Conservation (phyloP, 306 rosid genomes). For the Cicer cuneatum region DNA sequence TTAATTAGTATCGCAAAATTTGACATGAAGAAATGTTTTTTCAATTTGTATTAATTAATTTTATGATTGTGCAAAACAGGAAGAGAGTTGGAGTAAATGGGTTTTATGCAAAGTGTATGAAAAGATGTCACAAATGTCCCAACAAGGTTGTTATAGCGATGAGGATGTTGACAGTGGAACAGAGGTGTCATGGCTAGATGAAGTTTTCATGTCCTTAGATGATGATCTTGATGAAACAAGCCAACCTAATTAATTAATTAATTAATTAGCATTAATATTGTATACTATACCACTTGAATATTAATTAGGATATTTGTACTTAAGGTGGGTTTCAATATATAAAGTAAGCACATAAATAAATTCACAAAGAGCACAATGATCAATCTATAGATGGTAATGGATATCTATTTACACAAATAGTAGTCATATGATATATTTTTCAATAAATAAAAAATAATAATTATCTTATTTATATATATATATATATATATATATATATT, state of each 20-base stretch:
- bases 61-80: conserved; percentile 40
- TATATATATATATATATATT: too few species aligned
- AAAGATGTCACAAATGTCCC: conserved; percentile 32
- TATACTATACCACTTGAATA: neutral
- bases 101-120: conserved; percentile 61
- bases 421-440: too few species aligned
- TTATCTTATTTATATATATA: too few species aligned
- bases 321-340: neutral
- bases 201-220: conserved; percentile 52
- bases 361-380: too few species aligned
- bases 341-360: too few species aligned
- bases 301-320: neutral
- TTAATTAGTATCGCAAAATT: too few species aligned
- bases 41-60: conserved; percentile 12
- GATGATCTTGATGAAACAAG: conserved; percentile 52
- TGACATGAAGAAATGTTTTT: neutral
- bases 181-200: conserved; percentile 60
- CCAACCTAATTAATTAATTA: neutral
- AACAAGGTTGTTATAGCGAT: conserved; percentile 42
- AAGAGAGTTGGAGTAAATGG: conserved; percentile 47
- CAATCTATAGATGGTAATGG: too few species aligned
- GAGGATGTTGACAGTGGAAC: conserved; percentile 55
- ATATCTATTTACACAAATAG: too few species aligned
- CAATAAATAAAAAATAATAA: too few species aligned
- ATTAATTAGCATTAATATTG: neutral